Percentiles rank a stretch among this genome's conserved stretches.
phyloP scores from a whole-genome alignment of 805 yeast species.

The baker's yeast (Saccharomyces cerevisiae) region DNA sequence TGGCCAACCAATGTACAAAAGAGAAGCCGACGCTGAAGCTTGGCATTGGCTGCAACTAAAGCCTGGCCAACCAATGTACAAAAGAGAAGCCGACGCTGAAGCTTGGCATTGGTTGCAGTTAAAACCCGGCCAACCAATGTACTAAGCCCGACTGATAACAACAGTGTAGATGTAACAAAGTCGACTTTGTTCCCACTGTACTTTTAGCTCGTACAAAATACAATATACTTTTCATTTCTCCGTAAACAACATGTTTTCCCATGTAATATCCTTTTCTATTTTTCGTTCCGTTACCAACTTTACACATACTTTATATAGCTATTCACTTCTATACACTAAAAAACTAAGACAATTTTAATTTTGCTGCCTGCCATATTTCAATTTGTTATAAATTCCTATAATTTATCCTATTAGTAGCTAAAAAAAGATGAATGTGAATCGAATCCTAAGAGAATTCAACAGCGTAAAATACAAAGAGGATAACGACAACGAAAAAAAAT shows the following conservation, averaged over 20 bases:
- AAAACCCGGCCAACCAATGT: constrained; percentile 23
- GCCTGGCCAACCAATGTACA: constrained; percentile 24
- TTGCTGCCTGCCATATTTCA: background rate
- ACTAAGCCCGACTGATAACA: background rate
- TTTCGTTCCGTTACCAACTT: background rate
- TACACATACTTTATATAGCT: background rate
- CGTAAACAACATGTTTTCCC: background rate
- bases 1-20: constrained; percentile 26
- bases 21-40: constrained; percentile 22
- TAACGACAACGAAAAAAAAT: background rate
- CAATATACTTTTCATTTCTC: background rate
- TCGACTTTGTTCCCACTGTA: background rate
- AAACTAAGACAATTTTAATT: background rate
- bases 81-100: constrained; percentile 20
- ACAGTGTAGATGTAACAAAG: background rate
- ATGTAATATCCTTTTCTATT: background rate
- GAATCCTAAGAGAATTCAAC: background rate
- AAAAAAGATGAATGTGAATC: background rate
- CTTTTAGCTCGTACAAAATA: background rate
- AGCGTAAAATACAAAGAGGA: background rate
- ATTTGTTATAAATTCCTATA: background rate
- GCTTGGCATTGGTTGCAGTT: constrained; percentile 26
- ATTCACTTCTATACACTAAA: background rate
- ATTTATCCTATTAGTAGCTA: background rate
- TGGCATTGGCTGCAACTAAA: constrained; percentile 24